A percentile compares a stretch with the other conserved stretches of the same genome.
Conservation (phyloP, 2,329 filamentous ascomycete genomes). For the Exophiala spinifera region DNA sequence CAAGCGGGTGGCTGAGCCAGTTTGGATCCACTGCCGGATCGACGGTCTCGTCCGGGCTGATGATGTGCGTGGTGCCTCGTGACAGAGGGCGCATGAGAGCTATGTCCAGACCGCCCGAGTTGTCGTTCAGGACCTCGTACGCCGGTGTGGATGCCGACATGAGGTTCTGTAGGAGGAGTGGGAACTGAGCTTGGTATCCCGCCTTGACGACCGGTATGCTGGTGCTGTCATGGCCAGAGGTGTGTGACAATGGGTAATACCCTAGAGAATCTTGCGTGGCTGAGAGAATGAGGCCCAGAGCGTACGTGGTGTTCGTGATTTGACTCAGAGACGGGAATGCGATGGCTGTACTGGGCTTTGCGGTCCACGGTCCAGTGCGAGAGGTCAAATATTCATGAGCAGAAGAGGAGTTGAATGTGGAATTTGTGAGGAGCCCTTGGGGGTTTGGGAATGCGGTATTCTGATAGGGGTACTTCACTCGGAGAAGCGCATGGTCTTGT, state of each 20-base stretch:
- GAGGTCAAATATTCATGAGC: constrained; percentile 12
- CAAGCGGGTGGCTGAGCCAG: constrained; percentile 43
- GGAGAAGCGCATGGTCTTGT: constrained; percentile 32
- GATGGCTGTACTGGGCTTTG: constrained; percentile 29
- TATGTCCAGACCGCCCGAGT: constrained; percentile 18
- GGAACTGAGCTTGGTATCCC: neutral
- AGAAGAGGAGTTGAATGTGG: constrained; percentile 19
- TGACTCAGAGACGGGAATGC: constrained; percentile 31
- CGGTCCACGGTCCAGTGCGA: constrained; percentile 30
- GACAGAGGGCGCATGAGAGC: constrained; percentile 36
- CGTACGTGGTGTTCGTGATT: constrained; percentile 22
- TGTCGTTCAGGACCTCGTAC: constrained; percentile 26
- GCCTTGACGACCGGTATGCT: neutral
- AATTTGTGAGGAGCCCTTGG: constrained; percentile 26
- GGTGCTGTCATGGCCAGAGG: constrained; percentile 1
- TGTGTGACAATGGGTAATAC: no score
- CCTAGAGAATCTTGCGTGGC: constrained; percentile 9
- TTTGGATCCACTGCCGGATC: constrained; percentile 46
- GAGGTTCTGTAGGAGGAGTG: neutral
- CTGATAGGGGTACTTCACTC: constrained; percentile 17
- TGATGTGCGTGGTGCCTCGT: constrained; percentile 42
- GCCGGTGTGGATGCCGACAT: constrained; percentile 12
- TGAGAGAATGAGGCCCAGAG: constrained; percentile 5
- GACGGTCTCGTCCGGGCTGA: constrained; percentile 23
- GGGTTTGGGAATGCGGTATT: constrained; percentile 17